A percentile compares a stretch with the other conserved stretches of the same genome.
Evolutionary conservation across 2,329 filamentous ascomycete species (phyloP).

Genomic region (Trichoderma sp.): DNA sequence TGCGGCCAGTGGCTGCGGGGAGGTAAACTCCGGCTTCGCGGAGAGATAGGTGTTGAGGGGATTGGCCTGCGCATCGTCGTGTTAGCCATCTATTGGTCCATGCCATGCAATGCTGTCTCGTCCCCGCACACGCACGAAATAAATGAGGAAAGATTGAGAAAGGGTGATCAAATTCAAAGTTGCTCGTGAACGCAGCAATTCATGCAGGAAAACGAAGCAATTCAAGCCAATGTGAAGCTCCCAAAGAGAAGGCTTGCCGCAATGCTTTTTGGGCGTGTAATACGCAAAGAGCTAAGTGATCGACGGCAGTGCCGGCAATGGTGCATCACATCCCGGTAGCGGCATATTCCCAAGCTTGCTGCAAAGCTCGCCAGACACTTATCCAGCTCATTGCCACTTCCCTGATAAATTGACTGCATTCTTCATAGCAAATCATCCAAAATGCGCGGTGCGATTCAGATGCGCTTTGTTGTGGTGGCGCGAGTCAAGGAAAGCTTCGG

Average conservation of each 20-base stretch:
- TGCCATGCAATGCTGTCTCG: background rate
- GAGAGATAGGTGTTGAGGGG: conserved; percentile 94
- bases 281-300: conserved; percentile 18
- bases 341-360: background rate
- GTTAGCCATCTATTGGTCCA: conserved; percentile 14
- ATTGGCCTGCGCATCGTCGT: conserved; percentile 67
- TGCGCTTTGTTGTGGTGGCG: conserved; percentile 21
- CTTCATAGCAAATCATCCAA: conserved; percentile 6
- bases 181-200: background rate
- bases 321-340: conserved; percentile 3
- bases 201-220: background rate
- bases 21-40: conserved; percentile 89
- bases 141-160: background rate
- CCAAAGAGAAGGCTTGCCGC: background rate
- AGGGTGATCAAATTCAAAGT: background rate
- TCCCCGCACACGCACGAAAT: background rate
- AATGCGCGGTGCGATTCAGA: background rate
- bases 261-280: background rate
- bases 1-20: conserved; percentile 87
- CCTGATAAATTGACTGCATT: background rate
- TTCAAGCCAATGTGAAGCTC: background rate
- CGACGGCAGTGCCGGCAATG: conserved; percentile 13
- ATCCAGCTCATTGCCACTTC: conserved; percentile 14
- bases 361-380: conserved; percentile 17
- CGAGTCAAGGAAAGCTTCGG: conserved; percentile 27